Percentiles rank a stretch among this genome's conserved stretches.
These are phyloP conservation scores for Yamadazyma atmosphaerica DNA, from an alignment of 1,139 yeast genomes.

Conservation along the genomic window DNA sequence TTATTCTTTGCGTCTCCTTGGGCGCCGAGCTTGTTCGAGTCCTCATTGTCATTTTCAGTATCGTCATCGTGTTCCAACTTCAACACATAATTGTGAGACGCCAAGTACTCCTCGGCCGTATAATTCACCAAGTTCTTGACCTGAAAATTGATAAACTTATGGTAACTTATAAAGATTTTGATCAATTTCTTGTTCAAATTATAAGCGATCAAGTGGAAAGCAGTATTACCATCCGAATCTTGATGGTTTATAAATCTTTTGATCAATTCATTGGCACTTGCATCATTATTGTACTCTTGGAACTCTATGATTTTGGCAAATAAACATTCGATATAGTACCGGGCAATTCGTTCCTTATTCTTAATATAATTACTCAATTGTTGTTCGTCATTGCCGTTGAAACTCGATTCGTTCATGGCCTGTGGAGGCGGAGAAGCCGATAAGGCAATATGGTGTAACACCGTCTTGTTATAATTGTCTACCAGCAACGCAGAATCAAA, in stretches of 20 bases:
- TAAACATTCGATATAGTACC: slow-evolving; percentile 78
- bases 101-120: slow-evolving; percentile 72
- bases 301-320: slow-evolving; percentile 54
- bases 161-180: slow-evolving; percentile 68
- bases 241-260: slow-evolving; percentile 76
- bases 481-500: slow-evolving; percentile 75
- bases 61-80: slow-evolving; percentile 22
- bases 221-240: slow-evolving; percentile 85
- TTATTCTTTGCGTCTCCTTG: slow-evolving; percentile 2
- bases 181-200: slow-evolving; percentile 75
- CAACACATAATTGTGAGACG: slow-evolving; percentile 33
- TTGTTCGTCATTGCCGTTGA: slow-evolving; percentile 15
- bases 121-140: slow-evolving; percentile 70
- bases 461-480: slow-evolving; percentile 71
- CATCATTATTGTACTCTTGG: slow-evolving; percentile 21
- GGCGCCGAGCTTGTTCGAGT: background rate
- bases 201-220: slow-evolving; percentile 78
- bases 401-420: slow-evolving; percentile 9
- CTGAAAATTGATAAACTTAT: slow-evolving; percentile 61
- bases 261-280: slow-evolving; percentile 31
- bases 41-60: slow-evolving; percentile 7
- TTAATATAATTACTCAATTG: slow-evolving; percentile 17
- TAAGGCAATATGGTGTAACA: slow-evolving; percentile 78
- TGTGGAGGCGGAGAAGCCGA: slow-evolving; percentile 13
- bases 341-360: slow-evolving; percentile 70